Evolutionary conservation across 257 asterid species (phyloP), one percentile per base, ranked within the genome.

Genomic region (Asclepias syriaca): DNA sequence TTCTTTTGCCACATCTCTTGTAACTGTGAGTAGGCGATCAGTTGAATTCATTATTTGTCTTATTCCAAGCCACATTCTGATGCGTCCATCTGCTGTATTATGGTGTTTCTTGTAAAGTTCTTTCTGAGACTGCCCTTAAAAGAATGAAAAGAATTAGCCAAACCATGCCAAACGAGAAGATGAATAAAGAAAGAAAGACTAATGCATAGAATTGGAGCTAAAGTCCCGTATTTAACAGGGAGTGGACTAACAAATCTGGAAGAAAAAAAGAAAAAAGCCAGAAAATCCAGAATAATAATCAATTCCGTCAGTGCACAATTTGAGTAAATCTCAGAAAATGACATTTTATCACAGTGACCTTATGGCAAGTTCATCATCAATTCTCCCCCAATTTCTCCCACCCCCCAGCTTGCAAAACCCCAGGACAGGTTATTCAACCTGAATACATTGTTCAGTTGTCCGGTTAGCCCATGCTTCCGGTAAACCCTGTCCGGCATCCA

Each of bases 11-110:
- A 86, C 84, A 68, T 84, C 90, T 78, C 94, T 82, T 39, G 97
- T 91, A 71, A 82, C 74, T 59, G 77, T 79, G 69, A 91, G 93
- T 64, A 91, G 77, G 48, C 54, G 81, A 81, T 85, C 92, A 5
- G 96, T 83, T 59, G 94, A 76, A 74, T 91, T 91, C 97, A 91
- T 89, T 64, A 89, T 86, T 78, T 91, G 96, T 76, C 94, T 80
- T 69, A 91, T 79, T 32, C 97, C 97, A 72, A 91, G 79, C 97
- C 97, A 91, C 69, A 91, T 81, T 81, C 84, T 82, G 77, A 91
- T 87, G 66, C 97, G 89, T 43, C 96, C 96, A 79, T 87, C 86
- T 24, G 87, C 94, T 58, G 85, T 84, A 66, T 89, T 79, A 65
- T 91, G 86, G 82, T 91, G 82, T 77, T 87, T 83, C 81, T 80